Evolutionary conservation across 495 filamentous ascomycete species (phyloP).

Genomic region (Aspergillus funiculosus): DNA sequence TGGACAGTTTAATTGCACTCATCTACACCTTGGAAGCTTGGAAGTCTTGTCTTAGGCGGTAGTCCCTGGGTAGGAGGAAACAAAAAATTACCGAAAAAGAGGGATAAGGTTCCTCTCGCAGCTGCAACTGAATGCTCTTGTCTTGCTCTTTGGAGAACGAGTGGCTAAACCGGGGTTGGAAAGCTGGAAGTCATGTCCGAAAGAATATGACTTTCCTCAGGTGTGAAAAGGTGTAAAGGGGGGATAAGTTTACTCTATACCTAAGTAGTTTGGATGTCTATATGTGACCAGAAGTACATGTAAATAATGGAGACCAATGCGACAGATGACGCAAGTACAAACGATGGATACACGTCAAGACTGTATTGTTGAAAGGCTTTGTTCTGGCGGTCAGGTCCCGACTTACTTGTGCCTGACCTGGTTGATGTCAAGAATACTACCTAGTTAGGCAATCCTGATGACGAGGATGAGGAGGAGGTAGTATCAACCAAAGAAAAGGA

Average conservation of each 20-base stretch:
- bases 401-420: neutral
- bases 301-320: neutral
- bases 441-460: neutral
- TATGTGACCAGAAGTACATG: neutral
- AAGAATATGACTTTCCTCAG: too few relatives aligned
- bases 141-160: neutral
- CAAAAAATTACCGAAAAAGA: too few relatives aligned
- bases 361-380: neutral
- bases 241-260: too few relatives aligned
- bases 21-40: neutral
- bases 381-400: constrained; percentile 2
- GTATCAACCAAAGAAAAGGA: neutral
- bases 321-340: constrained; percentile 10
- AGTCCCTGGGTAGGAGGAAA: too few relatives aligned
- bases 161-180: neutral
- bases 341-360: neutral
- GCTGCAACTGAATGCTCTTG: neutral
- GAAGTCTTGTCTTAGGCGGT: neutral
- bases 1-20: constrained; percentile 15
- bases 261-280: neutral
- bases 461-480: neutral
- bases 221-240: too few relatives aligned
- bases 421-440: neutral
- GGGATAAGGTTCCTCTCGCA: too few relatives aligned
- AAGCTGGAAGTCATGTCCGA: neutral